Evolutionary conservation across 805 yeast genomes (phyloP).

Genomic region (Ogataea nonfermentans): DNA sequence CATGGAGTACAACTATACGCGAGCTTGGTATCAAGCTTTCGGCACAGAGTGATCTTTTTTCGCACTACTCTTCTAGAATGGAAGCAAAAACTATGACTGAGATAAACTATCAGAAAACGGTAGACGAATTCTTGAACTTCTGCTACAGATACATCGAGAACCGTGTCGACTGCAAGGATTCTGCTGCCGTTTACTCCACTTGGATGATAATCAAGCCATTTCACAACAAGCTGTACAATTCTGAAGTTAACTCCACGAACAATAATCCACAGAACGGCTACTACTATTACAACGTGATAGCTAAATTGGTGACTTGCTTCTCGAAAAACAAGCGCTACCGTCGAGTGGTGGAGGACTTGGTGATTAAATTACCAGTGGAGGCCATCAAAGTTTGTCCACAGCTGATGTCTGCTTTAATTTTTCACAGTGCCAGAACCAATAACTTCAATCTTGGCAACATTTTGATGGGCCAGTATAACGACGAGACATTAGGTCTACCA

Average conservation of each 20-base stretch:
- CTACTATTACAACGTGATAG: constrained; percentile 29
- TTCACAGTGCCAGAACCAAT: constrained; percentile 29
- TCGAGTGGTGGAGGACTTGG: constrained; percentile 25
- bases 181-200: constrained; percentile 25
- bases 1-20: constrained; percentile 1
- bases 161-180: constrained; percentile 25
- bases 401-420: constrained; percentile 32
- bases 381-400: constrained; percentile 34
- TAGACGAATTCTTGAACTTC: constrained; percentile 28
- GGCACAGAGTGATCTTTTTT: constrained; percentile 1
- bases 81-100: constrained; percentile 11
- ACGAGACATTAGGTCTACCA: constrained; percentile 21
- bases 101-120: constrained; percentile 17
- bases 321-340: constrained; percentile 32
- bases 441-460: constrained; percentile 28
- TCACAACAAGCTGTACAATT: constrained; percentile 30
- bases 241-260: constrained; percentile 22
- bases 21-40: constrained; percentile 17
- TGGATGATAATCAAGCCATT: constrained; percentile 33
- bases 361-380: constrained; percentile 33
- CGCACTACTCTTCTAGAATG: neutral
- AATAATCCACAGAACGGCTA: constrained; percentile 31
- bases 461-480: constrained; percentile 27
- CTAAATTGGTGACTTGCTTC: constrained; percentile 28
- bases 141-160: constrained; percentile 30